Base-by-base conservation (phyloP, 257 asterid genomes). In the Rehmannia glutinosa region DNA sequence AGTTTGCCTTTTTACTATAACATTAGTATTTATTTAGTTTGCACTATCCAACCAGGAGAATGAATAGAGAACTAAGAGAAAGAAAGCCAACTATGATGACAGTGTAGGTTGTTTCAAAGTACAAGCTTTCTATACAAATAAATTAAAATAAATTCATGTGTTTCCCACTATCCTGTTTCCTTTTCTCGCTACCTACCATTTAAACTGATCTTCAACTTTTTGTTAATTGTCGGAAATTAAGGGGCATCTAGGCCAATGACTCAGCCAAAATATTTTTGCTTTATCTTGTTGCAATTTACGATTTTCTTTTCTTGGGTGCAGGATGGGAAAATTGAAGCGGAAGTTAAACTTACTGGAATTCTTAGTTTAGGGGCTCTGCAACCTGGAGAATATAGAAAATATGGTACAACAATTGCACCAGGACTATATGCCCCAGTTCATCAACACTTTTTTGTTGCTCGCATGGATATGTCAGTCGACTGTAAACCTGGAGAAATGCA, bases 271-370 rank as follows among this genome's bases (percentile, higher is more conserved):
- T 30, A n/a, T 24, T 56, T 20, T 25, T 62, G 9, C 54, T 56
- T 53, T 20, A 5, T 62, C 6, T 13, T 57, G 61, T 65, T 72
- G 70, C 62, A 65, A 28, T 35, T 63, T 64, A 35, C 35, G 19
- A 38, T 13, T 16, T 23, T 45, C 57, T 63, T 15, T 72, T 70
- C 42, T 33, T 36, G 71, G 55, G 43, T 71, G 66, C 86, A 93
- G 99, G 99, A 94, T 83, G 99, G 99, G 20, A 94, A 94, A 86
- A 91, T 94, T 71, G 97, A 94, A 80, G 99, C 99, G 21, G 96
- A 91, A 82, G 97, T 94, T 68, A 94, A 86, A 77, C 99, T 91
- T 60, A 94, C 99, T 17, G 99, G 99, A 47, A 84, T 92, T 73
- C 96, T 92, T 63, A 92, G 98, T 77, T 78, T 90, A 72, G 98